phyloP scores from a whole-genome alignment of 106 monocot species.

The Xerophyta viscosa region DNA sequence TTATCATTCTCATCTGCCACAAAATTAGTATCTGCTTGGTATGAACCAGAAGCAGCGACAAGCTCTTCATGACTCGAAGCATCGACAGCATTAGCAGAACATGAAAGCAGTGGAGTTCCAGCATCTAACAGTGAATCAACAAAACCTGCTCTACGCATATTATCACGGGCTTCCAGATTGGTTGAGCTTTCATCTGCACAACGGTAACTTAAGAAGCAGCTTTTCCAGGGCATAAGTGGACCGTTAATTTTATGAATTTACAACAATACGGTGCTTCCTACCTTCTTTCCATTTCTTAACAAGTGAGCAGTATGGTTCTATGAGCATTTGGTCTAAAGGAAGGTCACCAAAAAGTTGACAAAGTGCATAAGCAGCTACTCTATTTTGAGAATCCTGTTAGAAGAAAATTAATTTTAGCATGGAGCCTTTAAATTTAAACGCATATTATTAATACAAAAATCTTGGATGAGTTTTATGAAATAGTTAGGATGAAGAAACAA shows the following conservation, averaged over 20 bases:
- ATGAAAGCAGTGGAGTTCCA: slow-evolving; percentile 8
- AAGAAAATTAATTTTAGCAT: no score
- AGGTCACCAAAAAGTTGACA: slow-evolving; percentile 71
- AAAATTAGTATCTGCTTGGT: slow-evolving; percentile 5
- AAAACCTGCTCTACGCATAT: slow-evolving; percentile 65
- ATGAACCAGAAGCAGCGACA: slow-evolving; percentile 8
- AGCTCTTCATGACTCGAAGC: slow-evolving; percentile 18
- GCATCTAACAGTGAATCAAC: slow-evolving; percentile 62
- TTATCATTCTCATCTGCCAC: slow-evolving; percentile 5
- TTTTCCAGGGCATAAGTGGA: background rate
- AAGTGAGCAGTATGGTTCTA: slow-evolving; percentile 65
- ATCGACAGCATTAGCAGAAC: slow-evolving; percentile 14
- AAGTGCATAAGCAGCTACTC: slow-evolving; percentile 77
- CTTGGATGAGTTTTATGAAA: no score
- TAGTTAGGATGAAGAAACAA: no score
- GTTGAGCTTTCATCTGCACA: slow-evolving; percentile 29
- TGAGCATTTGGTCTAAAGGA: slow-evolving; percentile 57
- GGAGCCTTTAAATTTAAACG: no score
- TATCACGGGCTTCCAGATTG: slow-evolving; percentile 34
- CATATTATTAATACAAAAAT: no score
- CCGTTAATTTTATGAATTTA: background rate
- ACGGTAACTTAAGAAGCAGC: background rate
- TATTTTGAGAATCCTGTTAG: slow-evolving; percentile 77
- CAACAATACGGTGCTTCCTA: slow-evolving; percentile 5
- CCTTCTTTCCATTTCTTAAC: slow-evolving; percentile 61